Base-by-base conservation (phyloP, 2,329 filamentous ascomycete species). In the Diaporthe capsici region DNA sequence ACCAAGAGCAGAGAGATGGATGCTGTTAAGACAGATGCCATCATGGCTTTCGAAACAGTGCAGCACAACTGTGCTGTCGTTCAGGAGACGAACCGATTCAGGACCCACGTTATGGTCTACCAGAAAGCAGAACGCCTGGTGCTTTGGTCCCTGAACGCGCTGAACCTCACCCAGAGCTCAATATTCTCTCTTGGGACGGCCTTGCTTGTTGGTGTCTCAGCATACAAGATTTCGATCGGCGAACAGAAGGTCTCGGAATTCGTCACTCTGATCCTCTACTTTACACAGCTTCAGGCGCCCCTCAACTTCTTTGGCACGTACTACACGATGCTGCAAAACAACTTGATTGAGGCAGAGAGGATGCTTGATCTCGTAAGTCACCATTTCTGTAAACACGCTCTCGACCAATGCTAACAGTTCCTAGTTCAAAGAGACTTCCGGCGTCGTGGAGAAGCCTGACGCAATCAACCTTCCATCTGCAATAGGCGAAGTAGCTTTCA, bases 61-160 rank as follows among this genome's bases (percentile, higher is more conserved):
- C 91, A 92, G 78, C 91, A 92, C 80, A 92, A 92, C 83, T 91
- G 91, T 77, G 90, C 91, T 25, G 89, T 92, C 76, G 83, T 84
- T 1, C 88, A 90, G 76, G 91, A 92, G 79, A 91, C 90, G 57
- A 85, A 88, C 71, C 85, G 90, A 9, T 92, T 91, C 80, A 87
- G 86, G 42, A 84, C 87, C 31, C 89, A 90, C 17, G 90, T 92
- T 0, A 82, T 84, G 70, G 87, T 87, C 77, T 92, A 88, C 79
- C 91, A 92, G 77, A 84, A 84, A 13, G 89, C 90, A 13, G 90
- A 92, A 81, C 90, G 89, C 73, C 84, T 88, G 72, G 90, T 92
- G 25, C 85, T 87, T 72, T 86, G 88, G 78, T 91, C 89, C 3
- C 81, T 91, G 72, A 90, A 90, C 78, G 83, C 88, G 9, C 88